A percentile compares a stretch with the other conserved stretches of the same genome.
phyloP scores from a whole-genome alignment of 441 rosid genomes.

The Pelargonium citronellum region DNA sequence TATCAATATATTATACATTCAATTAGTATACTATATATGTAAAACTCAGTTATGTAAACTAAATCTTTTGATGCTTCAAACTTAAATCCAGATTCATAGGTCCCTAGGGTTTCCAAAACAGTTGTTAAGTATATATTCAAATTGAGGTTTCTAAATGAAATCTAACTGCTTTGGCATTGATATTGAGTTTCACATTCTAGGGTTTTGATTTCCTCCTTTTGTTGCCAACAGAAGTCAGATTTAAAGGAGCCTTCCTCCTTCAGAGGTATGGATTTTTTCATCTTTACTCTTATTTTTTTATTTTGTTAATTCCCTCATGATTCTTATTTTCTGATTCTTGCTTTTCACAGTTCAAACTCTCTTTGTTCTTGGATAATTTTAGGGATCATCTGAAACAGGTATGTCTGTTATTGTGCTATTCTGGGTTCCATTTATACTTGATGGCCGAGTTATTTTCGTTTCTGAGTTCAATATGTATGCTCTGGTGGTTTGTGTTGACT shows the following conservation, averaged over 20 bases:
- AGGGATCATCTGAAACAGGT: too few species aligned
- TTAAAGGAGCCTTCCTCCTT: neutral
- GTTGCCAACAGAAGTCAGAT: neutral
- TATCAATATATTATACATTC: neutral
- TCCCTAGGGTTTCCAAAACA: neutral
- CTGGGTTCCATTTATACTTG: too few species aligned
- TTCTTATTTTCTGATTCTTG: constrained; percentile 6
- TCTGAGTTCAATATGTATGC: neutral
- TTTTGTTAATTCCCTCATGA: neutral
- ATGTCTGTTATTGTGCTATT: too few species aligned
- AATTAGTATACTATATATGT: too few species aligned
- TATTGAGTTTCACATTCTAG: neutral
- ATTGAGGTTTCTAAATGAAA: neutral
- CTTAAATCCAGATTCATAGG: neutral
- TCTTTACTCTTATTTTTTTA: neutral
- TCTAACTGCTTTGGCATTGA: neutral
- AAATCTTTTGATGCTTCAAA: neutral
- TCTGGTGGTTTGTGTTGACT: neutral
- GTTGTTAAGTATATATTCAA: neutral
- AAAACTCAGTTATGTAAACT: neutral
- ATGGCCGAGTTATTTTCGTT: too few species aligned
- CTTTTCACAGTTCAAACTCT: neutral
- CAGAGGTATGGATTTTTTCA: neutral
- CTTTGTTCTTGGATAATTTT: neutral
- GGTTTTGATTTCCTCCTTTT: neutral